A percentile compares a stretch with the other conserved stretches of the same genome.
These are phyloP conservation scores for Huntiella omanensis DNA, from an alignment of 2,329 filamentous ascomycete genomes.

Conservation along the genomic window DNA sequence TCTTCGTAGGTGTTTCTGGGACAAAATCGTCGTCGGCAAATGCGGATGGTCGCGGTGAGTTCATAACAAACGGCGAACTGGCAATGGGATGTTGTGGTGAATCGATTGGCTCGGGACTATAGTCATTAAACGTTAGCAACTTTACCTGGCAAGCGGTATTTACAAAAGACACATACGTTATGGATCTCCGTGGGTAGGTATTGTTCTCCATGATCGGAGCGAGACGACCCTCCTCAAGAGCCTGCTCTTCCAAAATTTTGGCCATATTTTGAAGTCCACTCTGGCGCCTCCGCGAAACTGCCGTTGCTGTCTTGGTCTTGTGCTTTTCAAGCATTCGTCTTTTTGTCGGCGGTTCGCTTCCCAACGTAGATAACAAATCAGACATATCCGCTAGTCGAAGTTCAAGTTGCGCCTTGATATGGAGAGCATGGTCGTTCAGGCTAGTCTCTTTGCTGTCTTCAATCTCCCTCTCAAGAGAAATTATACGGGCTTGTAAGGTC, in stretches of 20 bases:
- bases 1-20: constrained; percentile 9
- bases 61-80: constrained; percentile 34
- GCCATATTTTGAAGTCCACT: constrained; percentile 37
- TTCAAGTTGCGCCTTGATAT: constrained; percentile 54
- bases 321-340: constrained; percentile 23
- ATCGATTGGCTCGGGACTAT: constrained; percentile 4
- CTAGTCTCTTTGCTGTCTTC: constrained; percentile 40
- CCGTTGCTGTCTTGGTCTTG: constrained; percentile 23
- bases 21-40: constrained; percentile 33
- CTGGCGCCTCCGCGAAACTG: constrained; percentile 26
- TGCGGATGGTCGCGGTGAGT: constrained; percentile 39
- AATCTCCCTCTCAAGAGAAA: constrained; percentile 49
- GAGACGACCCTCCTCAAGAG: constrained; percentile 34
- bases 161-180: constrained; percentile 34
- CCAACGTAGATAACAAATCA: constrained; percentile 45
- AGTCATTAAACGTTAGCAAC: too few relatives aligned
- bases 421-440: constrained; percentile 45
- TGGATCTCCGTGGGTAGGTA: constrained; percentile 43
- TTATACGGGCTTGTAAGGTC: constrained; percentile 47
- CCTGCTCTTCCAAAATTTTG: constrained; percentile 31
- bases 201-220: constrained; percentile 55
- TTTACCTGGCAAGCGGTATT: too few relatives aligned
- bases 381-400: constrained; percentile 54
- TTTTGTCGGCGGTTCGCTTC: constrained; percentile 37
- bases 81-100: constrained; percentile 14